phyloP scores from a whole-genome alignment of 2,329 filamentous ascomycete genomes.

The Pyrenophora graminea region DNA sequence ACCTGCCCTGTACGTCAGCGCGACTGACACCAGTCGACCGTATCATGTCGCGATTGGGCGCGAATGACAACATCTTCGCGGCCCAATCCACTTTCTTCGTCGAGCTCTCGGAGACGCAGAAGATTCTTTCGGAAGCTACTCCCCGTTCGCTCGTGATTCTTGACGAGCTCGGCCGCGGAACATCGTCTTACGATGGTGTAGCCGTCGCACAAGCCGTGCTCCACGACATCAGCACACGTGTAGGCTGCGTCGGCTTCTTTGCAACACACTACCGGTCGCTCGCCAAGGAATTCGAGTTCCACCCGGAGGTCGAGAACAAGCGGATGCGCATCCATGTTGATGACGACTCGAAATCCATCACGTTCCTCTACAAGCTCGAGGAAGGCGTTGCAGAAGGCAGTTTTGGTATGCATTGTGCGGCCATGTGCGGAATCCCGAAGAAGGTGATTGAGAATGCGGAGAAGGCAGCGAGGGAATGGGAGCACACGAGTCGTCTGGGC shows the following conservation, averaged over 20 bases:
- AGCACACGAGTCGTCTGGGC: slow-evolving; percentile 88
- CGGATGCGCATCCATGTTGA: slow-evolving; percentile 97
- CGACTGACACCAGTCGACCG: slow-evolving; percentile 88
- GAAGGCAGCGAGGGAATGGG: slow-evolving; percentile 86
- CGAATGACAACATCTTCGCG: slow-evolving; percentile 98
- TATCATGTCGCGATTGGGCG: slow-evolving; percentile 97
- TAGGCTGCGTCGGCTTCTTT: slow-evolving; percentile 94
- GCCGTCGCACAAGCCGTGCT: slow-evolving; percentile 95
- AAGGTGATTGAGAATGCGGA: slow-evolving; percentile 86
- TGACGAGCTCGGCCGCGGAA: slow-evolving; percentile 93
- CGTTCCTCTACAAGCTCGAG: slow-evolving; percentile 93
- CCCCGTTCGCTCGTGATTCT: slow-evolving; percentile 93
- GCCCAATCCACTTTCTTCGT: slow-evolving; percentile 98
- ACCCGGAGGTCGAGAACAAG: slow-evolving; percentile 83
- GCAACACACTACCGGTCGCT: slow-evolving; percentile 97
- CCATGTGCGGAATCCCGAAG: slow-evolving; percentile 91
- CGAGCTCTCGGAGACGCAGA: slow-evolving; percentile 95
- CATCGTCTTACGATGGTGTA: slow-evolving; percentile 93
- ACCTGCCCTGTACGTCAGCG: slow-evolving; percentile 82
- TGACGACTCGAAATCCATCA: slow-evolving; percentile 80
- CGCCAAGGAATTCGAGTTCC: slow-evolving; percentile 83
- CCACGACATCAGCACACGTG: slow-evolving; percentile 92
- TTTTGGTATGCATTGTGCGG: slow-evolving; percentile 98
- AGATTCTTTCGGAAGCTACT: slow-evolving; percentile 93
- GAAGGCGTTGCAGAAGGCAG: slow-evolving; percentile 92